Evolutionary conservation across 2,329 filamentous ascomycete species (phyloP), one percentile per base, ranked within the genome.

Genomic region (Cladosporium phlei): DNA sequence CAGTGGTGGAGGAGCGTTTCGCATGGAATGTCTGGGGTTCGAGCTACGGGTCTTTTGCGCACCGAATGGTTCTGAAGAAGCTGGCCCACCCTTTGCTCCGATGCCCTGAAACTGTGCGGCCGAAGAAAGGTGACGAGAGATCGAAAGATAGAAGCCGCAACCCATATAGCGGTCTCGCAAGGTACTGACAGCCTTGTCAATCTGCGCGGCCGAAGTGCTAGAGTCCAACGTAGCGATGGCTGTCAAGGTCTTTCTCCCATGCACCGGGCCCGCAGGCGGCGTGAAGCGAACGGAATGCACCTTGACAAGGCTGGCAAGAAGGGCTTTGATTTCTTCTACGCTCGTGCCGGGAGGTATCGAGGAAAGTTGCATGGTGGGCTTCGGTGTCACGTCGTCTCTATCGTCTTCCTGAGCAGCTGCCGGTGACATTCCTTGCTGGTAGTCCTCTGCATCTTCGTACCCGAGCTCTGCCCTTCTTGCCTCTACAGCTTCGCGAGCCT

Each of bases 161-260:
- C 90, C 90, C 12, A 95, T 71, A 62, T 96, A 95, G 55, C 78
- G 81, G 54, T 93, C 89, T 61, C 94, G 87, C 24, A 95, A 69
- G 3, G 78, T 69, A 60, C 82, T 91, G 43, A 95, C 86, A 0
- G 83, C 79, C 3, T 80, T 76, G 59, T 96, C 89, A 45, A 96
- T 90, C 47, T 94, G 87, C 19, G 83, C 85, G 1, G 85, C 85
- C 0, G 88, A 80, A 0, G 88, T 93, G 54, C 93, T 87, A 48
- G 85, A 82, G 1, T 85, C 82, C 22, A 95, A 69, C 0, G 85
- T 89, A 35, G 93, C 85, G 56, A 95, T 88, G 4, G 88, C 88
- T 12, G 86, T 77, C 25, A 80, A 76, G 2, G 83, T 85, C 59
- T 82, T 89, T 49, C 85, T 78, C 55, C 90, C 85, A 2, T 72